Base-by-base conservation (phyloP, 2,329 filamentous ascomycete genomes). In the Diaporthe sp. region DNA sequence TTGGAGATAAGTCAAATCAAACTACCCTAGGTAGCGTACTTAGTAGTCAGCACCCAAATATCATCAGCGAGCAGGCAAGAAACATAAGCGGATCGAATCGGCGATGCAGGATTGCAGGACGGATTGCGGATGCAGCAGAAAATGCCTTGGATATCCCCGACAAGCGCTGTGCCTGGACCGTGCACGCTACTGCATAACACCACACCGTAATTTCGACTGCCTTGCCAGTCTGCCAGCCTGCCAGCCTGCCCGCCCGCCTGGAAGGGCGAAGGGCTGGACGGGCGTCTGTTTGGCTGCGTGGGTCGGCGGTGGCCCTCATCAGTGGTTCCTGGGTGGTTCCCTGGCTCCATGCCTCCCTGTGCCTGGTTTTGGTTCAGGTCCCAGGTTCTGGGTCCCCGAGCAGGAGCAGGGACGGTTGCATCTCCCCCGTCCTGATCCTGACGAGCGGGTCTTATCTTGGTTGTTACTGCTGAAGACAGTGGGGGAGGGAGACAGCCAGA, bases 181-280 rank as follows among this genome's bases (percentile, higher is more conserved):
- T 70, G 65, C 65, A 70, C 65, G 65, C 65, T 70, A 70, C 65
- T 70, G 65, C 65, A 70, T n/a, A 70, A 70, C 65, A 70, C 65
- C 65, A 70, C 65, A 70, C 65, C 65, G 65, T 70, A 70, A 55
- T 70, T 70, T 70, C 49, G 49, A 28, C 19, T 28, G n/a, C 17
- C 42, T 8, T 42, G 37, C 19, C 10, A 55, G 51, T 55, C 31
- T n/a, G 31, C 31, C 31, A 31, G 57, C 57, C 31, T n/a, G 28
- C 28, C 31, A 31, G 57, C 57, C 34, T n/a, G 55, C 13, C 19
- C n/a, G 46, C 46, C 17, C 25, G 57, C 57, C 34, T 61, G 57
- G 60, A 10, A 42, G 39, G 60, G 60, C 60, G 42, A 49, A 28
- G 61, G 61, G 60, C 15, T 49, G 61, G 31, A 34, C 7, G 55